Conservation (phyloP, 768 basidiomycete genomes). For the Strobilomyces dryophilus region DNA sequence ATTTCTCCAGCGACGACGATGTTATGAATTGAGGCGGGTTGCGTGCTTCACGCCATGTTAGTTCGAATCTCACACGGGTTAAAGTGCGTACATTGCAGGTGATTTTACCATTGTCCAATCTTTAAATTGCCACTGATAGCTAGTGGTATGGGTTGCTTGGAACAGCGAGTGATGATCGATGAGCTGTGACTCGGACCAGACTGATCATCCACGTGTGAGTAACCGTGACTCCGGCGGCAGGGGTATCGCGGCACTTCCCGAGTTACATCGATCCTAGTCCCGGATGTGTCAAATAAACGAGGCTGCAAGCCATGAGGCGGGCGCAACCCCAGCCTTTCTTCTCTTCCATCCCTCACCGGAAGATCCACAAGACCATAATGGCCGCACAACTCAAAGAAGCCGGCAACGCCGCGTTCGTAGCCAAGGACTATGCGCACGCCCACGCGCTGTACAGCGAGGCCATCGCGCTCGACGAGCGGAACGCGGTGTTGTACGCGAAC, state of each 20-base stretch:
- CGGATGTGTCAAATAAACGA: no score
- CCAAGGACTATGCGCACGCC: background rate
- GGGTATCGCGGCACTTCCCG: no score
- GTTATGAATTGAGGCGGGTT: conserved; percentile 21
- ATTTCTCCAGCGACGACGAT: conserved; percentile 28
- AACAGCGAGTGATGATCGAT: no score
- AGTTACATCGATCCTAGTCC: no score
- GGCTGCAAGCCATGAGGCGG: no score
- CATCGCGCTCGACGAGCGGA: background rate
- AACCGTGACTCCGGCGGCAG: no score
- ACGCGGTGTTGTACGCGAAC: background rate
- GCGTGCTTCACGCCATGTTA: conserved; percentile 8
- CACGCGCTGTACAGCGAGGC: conserved; percentile 1
- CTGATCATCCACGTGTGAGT: no score
- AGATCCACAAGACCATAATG: no score
- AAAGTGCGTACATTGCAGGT: conserved; percentile 3
- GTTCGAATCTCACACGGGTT: background rate
- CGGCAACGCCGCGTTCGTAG: background rate
- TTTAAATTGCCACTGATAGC: background rate
- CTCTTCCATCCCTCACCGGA: no score
- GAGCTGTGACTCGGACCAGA: no score
- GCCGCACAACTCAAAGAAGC: conserved; percentile 1
- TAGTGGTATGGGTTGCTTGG: no score
- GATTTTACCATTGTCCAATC: conserved; percentile 5
- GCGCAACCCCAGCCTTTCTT: no score